These are phyloP conservation scores for Phlebiopsis gigantea DNA, from an alignment of 768 basidiomycete genomes.

Conservation along the genomic window DNA sequence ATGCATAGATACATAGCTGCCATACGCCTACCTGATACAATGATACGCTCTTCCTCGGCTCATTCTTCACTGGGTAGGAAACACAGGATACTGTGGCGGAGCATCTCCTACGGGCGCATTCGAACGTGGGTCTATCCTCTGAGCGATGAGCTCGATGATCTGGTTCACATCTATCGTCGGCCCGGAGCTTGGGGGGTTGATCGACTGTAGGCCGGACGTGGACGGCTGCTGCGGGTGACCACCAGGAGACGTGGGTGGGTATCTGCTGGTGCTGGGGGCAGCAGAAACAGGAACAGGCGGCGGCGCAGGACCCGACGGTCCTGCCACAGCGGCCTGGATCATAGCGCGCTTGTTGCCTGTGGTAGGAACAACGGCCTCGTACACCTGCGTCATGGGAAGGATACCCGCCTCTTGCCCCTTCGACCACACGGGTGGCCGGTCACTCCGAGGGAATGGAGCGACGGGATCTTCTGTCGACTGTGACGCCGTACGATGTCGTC, in stretches of 20 bases:
- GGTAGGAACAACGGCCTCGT: not conserved
- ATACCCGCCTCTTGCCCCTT: constrained; percentile 2
- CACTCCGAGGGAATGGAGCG: constrained; percentile 1
- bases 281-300: not conserved
- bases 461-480: not conserved
- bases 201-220: not conserved
- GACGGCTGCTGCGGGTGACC: constrained; percentile 1
- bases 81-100: constrained; percentile 6
- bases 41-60: too few species aligned
- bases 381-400: not conserved
- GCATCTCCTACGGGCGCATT: not conserved
- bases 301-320: not conserved
- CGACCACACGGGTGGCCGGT: not conserved
- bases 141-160: constrained; percentile 12
- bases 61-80: not conserved
- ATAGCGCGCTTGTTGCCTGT: not conserved
- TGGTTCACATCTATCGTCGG: constrained; percentile 8
- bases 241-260: not conserved
- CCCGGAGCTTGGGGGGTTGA: not conserved
- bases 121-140: constrained; percentile 7
- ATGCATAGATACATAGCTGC: too few species aligned
- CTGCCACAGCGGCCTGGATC: not conserved
- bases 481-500: not conserved
- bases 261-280: not conserved
- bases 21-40: too few species aligned